Evolutionary conservation across 2,329 filamentous ascomycete species (phyloP).

Genomic region (Arthroderma sp.): DNA sequence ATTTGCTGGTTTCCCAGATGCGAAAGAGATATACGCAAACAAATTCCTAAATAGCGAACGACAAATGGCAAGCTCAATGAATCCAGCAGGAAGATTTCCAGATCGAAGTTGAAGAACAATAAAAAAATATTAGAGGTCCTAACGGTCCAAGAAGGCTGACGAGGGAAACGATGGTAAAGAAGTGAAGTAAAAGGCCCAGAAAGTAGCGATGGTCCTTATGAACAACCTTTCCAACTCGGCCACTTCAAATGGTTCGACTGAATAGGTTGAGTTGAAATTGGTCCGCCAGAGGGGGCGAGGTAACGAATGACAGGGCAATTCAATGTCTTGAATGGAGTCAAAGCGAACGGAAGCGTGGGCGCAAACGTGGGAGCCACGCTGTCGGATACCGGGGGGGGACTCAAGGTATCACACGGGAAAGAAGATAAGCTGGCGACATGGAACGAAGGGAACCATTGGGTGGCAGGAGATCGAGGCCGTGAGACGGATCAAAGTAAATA

Average conservation of each 20-base stretch:
- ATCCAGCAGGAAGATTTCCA: too few relatives aligned
- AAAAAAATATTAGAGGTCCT: too few relatives aligned
- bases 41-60: too few relatives aligned
- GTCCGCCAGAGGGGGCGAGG: background rate
- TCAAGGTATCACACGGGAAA: too few relatives aligned
- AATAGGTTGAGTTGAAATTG: background rate
- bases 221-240: background rate
- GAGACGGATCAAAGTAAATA: constrained; percentile 2
- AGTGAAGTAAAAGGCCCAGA: background rate
- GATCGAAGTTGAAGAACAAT: too few relatives aligned
- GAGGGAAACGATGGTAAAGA: background rate
- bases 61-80: too few relatives aligned
- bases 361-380: constrained; percentile 1
- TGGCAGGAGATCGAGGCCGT: background rate
- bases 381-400: background rate
- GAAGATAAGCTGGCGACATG: too few relatives aligned
- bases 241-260: background rate
- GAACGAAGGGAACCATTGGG: constrained; percentile 1
- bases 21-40: too few relatives aligned
- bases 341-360: constrained; percentile 9
- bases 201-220: background rate
- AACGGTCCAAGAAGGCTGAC: background rate
- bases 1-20: too few relatives aligned
- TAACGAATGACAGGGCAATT: background rate
- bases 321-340: background rate